A percentile compares a stretch with the other conserved stretches of the same genome.
Evolutionary conservation across 345 rosid genomes (phyloP).

Genomic region (Nasturtium officinale): DNA sequence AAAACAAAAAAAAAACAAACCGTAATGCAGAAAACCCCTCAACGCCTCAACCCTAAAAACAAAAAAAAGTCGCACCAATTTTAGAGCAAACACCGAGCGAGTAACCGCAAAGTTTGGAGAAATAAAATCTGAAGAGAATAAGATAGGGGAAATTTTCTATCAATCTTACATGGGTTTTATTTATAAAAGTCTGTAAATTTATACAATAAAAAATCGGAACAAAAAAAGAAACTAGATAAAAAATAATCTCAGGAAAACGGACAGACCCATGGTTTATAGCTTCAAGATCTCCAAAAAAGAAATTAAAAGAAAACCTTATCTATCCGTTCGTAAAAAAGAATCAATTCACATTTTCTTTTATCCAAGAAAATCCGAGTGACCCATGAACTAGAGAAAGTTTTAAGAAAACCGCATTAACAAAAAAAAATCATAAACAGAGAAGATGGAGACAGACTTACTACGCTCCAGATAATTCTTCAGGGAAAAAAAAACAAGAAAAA

Average conservation of each 20-base stretch:
- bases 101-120: conserved; percentile 13
- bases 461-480: conserved; percentile 21
- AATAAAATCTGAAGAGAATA: not conserved
- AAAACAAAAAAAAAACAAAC: conserved; percentile 4
- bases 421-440: not conserved
- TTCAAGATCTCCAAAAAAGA: not conserved
- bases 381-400: not conserved
- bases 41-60: not conserved
- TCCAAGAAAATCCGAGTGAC: conserved; percentile 20
- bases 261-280: conserved; percentile 16
- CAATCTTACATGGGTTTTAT: conserved; percentile 1
- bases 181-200: not conserved
- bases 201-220: conserved; percentile 1
- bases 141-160: not conserved
- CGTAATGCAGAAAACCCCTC: conserved; percentile 29
- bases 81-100: not conserved
- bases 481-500: no score
- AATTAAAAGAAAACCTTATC: not conserved
- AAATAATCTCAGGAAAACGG: conserved; percentile 12
- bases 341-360: not conserved
- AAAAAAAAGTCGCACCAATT: conserved; percentile 16
- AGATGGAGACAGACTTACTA: conserved; percentile 33
- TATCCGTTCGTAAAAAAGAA: conserved; percentile 19
- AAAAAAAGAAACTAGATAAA: no score
- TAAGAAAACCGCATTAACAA: conserved; percentile 23